phyloP scores from a whole-genome alignment of 768 basidiomycete species.

The Russula brevipes region DNA sequence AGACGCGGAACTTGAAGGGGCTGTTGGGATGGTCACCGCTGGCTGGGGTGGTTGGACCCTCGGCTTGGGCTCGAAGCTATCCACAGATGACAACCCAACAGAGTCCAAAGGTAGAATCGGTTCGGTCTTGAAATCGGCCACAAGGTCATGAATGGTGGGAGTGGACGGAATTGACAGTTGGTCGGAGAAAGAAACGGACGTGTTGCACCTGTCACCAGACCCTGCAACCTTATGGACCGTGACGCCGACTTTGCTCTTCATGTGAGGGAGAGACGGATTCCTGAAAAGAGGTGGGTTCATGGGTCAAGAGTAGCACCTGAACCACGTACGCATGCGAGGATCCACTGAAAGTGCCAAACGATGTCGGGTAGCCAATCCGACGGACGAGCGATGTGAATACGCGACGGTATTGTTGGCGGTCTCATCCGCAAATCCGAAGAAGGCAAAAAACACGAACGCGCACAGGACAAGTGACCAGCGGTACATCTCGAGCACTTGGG shows the following conservation, averaged over 20 bases:
- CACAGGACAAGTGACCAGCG: neutral
- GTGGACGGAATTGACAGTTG: neutral
- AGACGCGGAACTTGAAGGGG: no score
- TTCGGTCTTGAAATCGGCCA: conserved; percentile 2
- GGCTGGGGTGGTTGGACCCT: neutral
- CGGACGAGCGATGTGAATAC: conserved; percentile 8
- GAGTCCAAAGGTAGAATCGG: neutral
- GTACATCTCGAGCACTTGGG: neutral
- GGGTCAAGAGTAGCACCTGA: no score
- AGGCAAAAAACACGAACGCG: neutral
- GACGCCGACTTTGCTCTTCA: neutral
- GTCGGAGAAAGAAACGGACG: no score
- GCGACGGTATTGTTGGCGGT: neutral
- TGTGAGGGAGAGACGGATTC: neutral
- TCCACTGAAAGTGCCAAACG: neutral
- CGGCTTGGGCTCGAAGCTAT: neutral
- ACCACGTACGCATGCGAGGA: conserved; percentile 9
- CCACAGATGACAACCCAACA: neutral
- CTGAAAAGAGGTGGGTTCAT: neutral
- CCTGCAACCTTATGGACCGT: neutral
- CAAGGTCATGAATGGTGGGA: neutral
- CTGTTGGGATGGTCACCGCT: no score
- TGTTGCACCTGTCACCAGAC: no score
- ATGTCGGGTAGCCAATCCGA: conserved; percentile 28
- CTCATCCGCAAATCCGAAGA: neutral